These are phyloP conservation scores for Coemansia sp. DNA, from an alignment of 192 early-diverging fungal genomes.

Conservation along the genomic window DNA sequence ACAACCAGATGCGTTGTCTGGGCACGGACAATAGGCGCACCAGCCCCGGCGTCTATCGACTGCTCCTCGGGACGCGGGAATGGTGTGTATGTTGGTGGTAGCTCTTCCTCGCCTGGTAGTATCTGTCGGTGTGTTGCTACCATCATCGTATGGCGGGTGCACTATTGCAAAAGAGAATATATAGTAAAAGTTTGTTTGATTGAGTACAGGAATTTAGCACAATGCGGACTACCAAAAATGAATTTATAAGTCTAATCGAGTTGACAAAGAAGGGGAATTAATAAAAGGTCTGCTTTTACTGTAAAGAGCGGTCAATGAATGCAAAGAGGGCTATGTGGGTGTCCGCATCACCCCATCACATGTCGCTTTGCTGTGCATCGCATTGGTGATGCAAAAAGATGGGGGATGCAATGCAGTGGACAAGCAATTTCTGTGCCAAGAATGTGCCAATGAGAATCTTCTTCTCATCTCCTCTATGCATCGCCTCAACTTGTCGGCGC, in stretches of 20 bases:
- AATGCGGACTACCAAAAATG: neutral
- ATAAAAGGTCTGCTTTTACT: neutral
- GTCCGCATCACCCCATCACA: neutral
- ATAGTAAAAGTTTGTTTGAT: neutral
- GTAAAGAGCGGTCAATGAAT: neutral
- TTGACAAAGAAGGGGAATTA: too few relatives aligned
- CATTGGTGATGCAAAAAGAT: neutral
- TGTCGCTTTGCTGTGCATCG: neutral
- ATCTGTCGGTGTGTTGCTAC: slow-evolving; percentile 9
- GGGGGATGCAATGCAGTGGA: too few relatives aligned
- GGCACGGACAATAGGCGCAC: slow-evolving; percentile 41
- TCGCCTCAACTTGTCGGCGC: too few relatives aligned
- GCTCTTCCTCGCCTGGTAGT: slow-evolving; percentile 16
- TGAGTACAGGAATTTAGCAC: neutral
- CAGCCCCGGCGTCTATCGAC: slow-evolving; percentile 46
- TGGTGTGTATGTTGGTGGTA: slow-evolving; percentile 40
- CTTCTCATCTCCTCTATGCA: too few relatives aligned
- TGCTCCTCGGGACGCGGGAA: slow-evolving; percentile 40
- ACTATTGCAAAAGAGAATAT: neutral
- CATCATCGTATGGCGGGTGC: neutral
- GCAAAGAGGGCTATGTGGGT: too few relatives aligned
- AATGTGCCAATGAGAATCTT: too few relatives aligned
- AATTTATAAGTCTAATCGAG: neutral
- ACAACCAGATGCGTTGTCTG: slow-evolving; percentile 35
- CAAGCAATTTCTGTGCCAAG: too few relatives aligned